Base-by-base conservation (phyloP, 805 yeast species). In the Pichia occidentalis region DNA sequence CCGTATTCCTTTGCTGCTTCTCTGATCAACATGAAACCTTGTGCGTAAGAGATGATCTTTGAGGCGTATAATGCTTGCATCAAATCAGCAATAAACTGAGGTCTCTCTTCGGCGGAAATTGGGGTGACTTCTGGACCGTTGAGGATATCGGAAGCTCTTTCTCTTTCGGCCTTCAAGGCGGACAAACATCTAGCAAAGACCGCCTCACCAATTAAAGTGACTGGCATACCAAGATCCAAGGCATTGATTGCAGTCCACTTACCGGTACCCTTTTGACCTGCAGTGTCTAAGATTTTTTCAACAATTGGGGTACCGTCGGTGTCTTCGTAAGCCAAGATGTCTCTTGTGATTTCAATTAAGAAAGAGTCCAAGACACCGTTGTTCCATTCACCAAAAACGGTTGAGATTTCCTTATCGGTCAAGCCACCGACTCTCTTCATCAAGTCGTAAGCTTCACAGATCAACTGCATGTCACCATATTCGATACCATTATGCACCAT, bases 401-500 rank as follows among this genome's bases (percentile, higher is more conserved):
- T 88, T 55, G 94, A 86, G 59, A 88, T 87, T 75, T 90, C 97
- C 65, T 78, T 77, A 73, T 86, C 82, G 50, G 82, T 61, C 73
- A 92, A 76, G 50, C 87, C 85, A 64, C 95, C 95, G 54, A 85
- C 80, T 66, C 96, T 78, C 77, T 86, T 90, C 81, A 90, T 71
- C 64, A 90, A 71, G 65, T 88, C 97, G 70, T 90, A 90, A 50
- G 97, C 96, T 74, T 90, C 98, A 68, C 90, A 80, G 64, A 90
- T 90, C 75, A 90, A 77, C 73, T 90, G 98, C 98, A 90, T 90
- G 70, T 90, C 98, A 77, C 97, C 98, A 68, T 90, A 90, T 72
- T 90, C 98, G 56, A 90, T 90, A 84, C 98, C 98, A 66, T 90
- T 90, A 77, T 90, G 98, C 50, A 92, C 97, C 98, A 92, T 92